phyloP scores from a whole-genome alignment of 2,329 filamentous ascomycete genomes.

The Fusarium sarcochroum region DNA sequence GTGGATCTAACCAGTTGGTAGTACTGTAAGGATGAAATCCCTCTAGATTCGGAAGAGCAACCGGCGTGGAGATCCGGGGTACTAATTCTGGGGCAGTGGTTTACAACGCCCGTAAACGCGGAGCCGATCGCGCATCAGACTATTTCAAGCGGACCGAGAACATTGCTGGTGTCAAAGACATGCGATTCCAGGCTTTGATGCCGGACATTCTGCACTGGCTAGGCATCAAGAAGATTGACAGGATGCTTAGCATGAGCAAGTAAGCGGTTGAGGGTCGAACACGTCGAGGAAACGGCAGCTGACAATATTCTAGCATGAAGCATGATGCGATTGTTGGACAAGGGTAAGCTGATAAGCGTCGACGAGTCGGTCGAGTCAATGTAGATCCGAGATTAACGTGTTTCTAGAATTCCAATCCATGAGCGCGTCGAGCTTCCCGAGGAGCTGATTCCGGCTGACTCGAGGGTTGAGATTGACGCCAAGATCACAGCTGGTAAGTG shows the following conservation, averaged over 20 bases:
- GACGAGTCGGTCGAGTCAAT: conserved; percentile 6
- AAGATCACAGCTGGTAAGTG: conserved; percentile 92
- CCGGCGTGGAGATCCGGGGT: conserved; percentile 25
- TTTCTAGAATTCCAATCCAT: conserved; percentile 80
- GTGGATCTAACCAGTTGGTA: conserved; percentile 35
- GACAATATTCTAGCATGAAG: conserved; percentile 77
- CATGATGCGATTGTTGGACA: conserved; percentile 89
- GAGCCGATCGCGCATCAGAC: conserved; percentile 84
- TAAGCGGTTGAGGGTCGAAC: conserved; percentile 59
- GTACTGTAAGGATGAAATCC: conserved; percentile 41
- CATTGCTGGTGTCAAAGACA: conserved; percentile 95
- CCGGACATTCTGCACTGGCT: conserved; percentile 98
- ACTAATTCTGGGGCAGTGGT: conserved; percentile 61
- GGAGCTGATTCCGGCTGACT: conserved; percentile 93
- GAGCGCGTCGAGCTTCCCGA: conserved; percentile 94
- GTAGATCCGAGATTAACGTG: conserved; percentile 29
- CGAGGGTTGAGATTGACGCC: conserved; percentile 97
- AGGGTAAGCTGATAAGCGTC: conserved; percentile 66
- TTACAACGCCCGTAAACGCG: conserved; percentile 86
- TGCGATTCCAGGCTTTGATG: conserved; percentile 99
- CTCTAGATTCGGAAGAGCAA: conserved; percentile 2
- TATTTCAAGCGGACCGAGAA: conserved; percentile 99
- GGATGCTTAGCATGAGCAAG: conserved; percentile 99
- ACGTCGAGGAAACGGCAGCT: conserved; percentile 42
- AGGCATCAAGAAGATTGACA: conserved; percentile 97